Base-by-base conservation (phyloP, 140 eudicot genomes). In the Ambrosia hybrid region DNA sequence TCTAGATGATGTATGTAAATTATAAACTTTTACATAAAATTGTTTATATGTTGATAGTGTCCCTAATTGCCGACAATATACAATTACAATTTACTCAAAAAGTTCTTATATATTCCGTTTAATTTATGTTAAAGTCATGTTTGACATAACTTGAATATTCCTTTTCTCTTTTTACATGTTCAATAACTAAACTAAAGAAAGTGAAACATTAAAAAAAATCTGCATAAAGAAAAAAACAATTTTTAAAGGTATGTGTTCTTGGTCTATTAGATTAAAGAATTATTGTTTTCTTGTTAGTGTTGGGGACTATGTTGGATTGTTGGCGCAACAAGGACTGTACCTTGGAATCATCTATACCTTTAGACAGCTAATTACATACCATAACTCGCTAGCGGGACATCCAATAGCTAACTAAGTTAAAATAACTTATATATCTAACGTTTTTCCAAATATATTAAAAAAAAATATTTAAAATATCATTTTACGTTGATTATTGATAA, bases 221-320 rank as follows among this genome's bases (percentile, higher is more conserved):
- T 48, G 3, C 26, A 21, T 21, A 21, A 48, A 2, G 10, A 10
- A 9, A 48, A 8, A 48, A 48, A 9, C 53, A 48, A 8, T 48
- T 37, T 10, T 48, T 48, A 2, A 8, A 49, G 4, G 55, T 11
- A 49, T 49, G 15, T 10, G 15, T 49, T 49, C 55, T 37, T 6
- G 9, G 3, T 63, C n/a, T 63, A n/a, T 13, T n/a, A 5, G 36
- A 33, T 6, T 38, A 63, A 37, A 34, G 11, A 16, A n/a, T 43
- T 2, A 34, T 63, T 63, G 68, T n/a, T 63, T n/a, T 61, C 67
- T 65, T 65, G 70, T 65, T 41, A 15, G 51, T 9, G 56, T 70
- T 70, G 52, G 48, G 59, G 30, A 68, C 73, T 68, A 53, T 55
- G 74, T 53, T 70, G 75, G 37, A 56, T 55, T 55, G 74, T 53